Conservation (phyloP, 2,329 filamentous ascomycete genomes). For the Ophiostoma perfectum region DNA sequence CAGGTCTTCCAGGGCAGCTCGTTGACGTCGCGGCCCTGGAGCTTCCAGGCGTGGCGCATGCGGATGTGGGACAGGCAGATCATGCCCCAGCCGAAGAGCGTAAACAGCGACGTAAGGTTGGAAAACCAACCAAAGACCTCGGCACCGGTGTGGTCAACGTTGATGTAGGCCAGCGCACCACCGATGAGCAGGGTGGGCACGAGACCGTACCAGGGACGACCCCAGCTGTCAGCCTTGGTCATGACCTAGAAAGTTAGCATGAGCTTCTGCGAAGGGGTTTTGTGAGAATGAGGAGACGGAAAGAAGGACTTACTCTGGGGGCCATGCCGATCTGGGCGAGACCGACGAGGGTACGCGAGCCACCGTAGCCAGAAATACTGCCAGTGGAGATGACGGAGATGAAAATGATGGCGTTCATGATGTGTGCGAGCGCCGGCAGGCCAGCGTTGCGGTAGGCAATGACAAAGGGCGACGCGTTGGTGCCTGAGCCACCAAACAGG, state of each 20-base stretch:
- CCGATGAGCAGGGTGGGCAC: constrained; percentile 19
- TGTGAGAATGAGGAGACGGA: too few species aligned
- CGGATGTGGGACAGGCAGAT: constrained; percentile 18
- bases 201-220: constrained; percentile 22
- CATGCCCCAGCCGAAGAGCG: constrained; percentile 21
- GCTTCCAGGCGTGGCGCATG: constrained; percentile 12
- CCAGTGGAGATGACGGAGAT: constrained; percentile 41
- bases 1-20: constrained; percentile 14
- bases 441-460: constrained; percentile 51
- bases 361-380: constrained; percentile 12
- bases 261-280: too few species aligned
- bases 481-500: constrained; percentile 42
- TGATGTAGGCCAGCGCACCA: constrained; percentile 19
- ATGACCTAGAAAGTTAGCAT: not conserved
- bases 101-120: constrained; percentile 19
- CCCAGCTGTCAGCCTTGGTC: constrained; percentile 15
- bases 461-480: constrained; percentile 51
- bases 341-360: constrained; percentile 20
- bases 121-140: constrained; percentile 22
- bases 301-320: not conserved
- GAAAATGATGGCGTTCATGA: constrained; percentile 56
- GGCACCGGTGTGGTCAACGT: constrained; percentile 22
- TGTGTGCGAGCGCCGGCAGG: constrained; percentile 45
- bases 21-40: not conserved
- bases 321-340: constrained; percentile 23